phyloP scores from a whole-genome alignment of 305 asterid species.

The Solanum hybrid region DNA sequence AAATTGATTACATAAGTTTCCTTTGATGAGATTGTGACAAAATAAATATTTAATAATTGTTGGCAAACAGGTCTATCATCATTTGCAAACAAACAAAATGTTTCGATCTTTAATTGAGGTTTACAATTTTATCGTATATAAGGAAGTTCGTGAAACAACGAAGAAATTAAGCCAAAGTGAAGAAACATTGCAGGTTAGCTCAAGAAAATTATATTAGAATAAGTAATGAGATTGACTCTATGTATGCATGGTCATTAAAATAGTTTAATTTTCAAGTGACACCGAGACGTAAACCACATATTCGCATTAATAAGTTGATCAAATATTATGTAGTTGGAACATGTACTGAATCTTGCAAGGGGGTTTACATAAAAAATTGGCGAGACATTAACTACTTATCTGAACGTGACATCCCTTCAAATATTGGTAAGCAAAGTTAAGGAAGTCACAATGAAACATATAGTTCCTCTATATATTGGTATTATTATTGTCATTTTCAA shows the following conservation, averaged over 20 bases:
- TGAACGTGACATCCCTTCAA: neutral
- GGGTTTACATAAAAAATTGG: neutral
- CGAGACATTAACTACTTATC: neutral
- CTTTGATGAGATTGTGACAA: neutral
- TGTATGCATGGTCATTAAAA: too few relatives aligned
- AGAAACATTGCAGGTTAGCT: neutral
- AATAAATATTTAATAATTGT: too few relatives aligned
- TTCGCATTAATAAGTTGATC: neutral
- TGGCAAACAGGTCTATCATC: neutral
- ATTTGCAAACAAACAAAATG: neutral
- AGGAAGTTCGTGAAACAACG: neutral
- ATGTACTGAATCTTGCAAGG: neutral
- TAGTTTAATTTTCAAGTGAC: neutral
- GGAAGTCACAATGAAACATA: neutral
- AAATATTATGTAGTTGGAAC: neutral
- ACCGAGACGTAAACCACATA: neutral
- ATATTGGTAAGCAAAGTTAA: neutral
- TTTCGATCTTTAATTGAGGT: neutral
- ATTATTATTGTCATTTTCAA: too few relatives aligned
- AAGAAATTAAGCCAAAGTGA: neutral
- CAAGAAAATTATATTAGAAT: neutral
- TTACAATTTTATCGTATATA: too few relatives aligned
- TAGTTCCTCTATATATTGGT: too few relatives aligned
- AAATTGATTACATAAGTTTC: neutral
- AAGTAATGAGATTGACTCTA: neutral